Evolutionary conservation across 768 basidiomycete genomes (phyloP).

Genomic region (Agrocybe chaxingu): DNA sequence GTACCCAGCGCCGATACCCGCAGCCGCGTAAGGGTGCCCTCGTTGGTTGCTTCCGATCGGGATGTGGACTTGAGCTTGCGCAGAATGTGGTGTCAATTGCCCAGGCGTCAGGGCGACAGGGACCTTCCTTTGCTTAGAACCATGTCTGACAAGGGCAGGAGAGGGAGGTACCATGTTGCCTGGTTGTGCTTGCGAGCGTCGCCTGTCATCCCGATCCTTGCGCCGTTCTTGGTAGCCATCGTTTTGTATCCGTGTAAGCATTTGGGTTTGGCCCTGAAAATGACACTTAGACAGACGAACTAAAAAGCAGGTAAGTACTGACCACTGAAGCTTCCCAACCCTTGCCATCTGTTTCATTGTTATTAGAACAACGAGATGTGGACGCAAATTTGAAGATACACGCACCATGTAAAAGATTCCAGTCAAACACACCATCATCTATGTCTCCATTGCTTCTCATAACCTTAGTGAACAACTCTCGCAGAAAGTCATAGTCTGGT

Average conservation of each 20-base stretch:
- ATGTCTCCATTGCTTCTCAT: constrained; percentile 87
- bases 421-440: constrained; percentile 95
- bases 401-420: constrained; percentile 86
- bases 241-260: constrained; percentile 62
- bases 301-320: constrained; percentile 23
- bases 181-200: constrained; percentile 58
- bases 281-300: constrained; percentile 3
- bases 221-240: constrained; percentile 51
- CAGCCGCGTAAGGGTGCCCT: constrained; percentile 71
- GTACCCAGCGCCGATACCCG: constrained; percentile 46
- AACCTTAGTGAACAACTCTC: constrained; percentile 92
- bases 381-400: not conserved
- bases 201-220: constrained; percentile 65
- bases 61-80: constrained; percentile 71
- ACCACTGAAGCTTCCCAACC: constrained; percentile 90
- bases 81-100: constrained; percentile 68
- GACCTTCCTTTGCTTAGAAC: constrained; percentile 67
- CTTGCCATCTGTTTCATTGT: constrained; percentile 60
- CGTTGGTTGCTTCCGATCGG: constrained; percentile 58
- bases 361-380: constrained; percentile 5
- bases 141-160: constrained; percentile 74
- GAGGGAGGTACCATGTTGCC: constrained; percentile 66
- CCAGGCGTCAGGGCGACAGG: constrained; percentile 61
- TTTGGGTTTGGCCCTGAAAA: constrained; percentile 58
- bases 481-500: constrained; percentile 97